Conservation (phyloP, 805 yeast genomes). For the Isabelozyma gotoi region DNA sequence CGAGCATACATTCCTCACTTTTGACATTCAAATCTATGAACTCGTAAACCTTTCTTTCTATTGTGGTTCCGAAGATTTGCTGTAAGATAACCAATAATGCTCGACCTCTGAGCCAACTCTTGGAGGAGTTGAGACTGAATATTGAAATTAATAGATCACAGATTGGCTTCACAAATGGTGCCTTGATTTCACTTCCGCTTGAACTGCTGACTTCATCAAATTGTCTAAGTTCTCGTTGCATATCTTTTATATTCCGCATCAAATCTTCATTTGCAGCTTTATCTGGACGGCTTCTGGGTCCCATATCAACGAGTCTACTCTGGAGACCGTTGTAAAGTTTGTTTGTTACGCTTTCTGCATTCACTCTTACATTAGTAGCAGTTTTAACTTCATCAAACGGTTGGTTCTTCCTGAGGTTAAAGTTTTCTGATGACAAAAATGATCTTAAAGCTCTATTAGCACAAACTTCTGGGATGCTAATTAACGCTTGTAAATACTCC, state of each 20-base stretch:
- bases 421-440: constrained; percentile 74
- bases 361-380: constrained; percentile 10
- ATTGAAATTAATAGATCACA: constrained; percentile 71
- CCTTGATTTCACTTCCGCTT: constrained; percentile 11
- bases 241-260: constrained; percentile 38
- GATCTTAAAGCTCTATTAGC: constrained; percentile 68
- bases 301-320: constrained; percentile 6
- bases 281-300: background rate
- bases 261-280: constrained; percentile 12
- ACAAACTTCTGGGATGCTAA: constrained; percentile 69
- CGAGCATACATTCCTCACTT: constrained; percentile 48
- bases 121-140: constrained; percentile 63
- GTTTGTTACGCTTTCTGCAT: constrained; percentile 31
- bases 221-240: constrained; percentile 54
- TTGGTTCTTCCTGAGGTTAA: constrained; percentile 34
- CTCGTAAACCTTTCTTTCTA: constrained; percentile 65
- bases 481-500: constrained; percentile 55
- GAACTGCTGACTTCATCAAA: constrained; percentile 42
- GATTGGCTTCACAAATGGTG: constrained; percentile 74
- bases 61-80: constrained; percentile 83
- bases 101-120: constrained; percentile 80
- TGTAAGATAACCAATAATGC: constrained; percentile 81
- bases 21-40: constrained; percentile 34
- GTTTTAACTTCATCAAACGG: constrained; percentile 21
- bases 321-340: constrained; percentile 32